Percentiles rank a stretch among this genome's conserved stretches.
Evolutionary conservation across 1,139 yeast genomes (phyloP).

Genomic region (Nakaseomyces sp.): DNA sequence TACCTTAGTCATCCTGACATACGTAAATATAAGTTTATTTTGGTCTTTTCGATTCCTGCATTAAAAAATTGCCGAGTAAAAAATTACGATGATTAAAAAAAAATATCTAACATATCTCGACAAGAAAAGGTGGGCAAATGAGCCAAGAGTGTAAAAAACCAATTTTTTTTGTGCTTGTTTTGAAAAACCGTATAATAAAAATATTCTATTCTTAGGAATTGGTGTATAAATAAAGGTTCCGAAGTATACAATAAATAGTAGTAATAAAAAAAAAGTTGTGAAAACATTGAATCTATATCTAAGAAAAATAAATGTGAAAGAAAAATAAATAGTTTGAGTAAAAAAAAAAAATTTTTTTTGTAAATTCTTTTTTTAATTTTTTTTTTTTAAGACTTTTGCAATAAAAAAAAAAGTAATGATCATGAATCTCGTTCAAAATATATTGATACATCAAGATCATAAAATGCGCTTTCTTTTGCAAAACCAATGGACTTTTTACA

Average conservation of each 20-base stretch:
- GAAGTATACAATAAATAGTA: not conserved
- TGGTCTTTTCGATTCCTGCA: no score
- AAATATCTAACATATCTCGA: no score
- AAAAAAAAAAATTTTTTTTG: not conserved
- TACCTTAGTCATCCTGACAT: no score
- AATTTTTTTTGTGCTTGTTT: not conserved
- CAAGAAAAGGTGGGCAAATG: no score
- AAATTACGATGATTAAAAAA: no score
- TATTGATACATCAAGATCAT: not conserved
- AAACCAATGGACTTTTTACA: no score
- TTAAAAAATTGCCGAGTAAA: no score
- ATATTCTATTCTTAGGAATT: not conserved
- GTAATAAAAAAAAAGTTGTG: not conserved
- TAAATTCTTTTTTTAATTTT: no score
- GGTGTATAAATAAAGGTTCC: slow-evolving; percentile 1
- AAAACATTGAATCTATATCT: not conserved
- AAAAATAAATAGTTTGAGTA: not conserved
- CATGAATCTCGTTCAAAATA: not conserved
- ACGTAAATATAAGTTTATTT: no score
- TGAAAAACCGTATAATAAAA: not conserved
- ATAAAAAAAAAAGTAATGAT: not conserved
- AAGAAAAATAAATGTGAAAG: no score
- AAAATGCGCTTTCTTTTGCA: not conserved
- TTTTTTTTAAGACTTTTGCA: no score
- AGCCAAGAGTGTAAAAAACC: no score